Evolutionary conservation across 2,329 filamentous ascomycete genomes (phyloP).

Genomic region (Ophiobolus disseminans): DNA sequence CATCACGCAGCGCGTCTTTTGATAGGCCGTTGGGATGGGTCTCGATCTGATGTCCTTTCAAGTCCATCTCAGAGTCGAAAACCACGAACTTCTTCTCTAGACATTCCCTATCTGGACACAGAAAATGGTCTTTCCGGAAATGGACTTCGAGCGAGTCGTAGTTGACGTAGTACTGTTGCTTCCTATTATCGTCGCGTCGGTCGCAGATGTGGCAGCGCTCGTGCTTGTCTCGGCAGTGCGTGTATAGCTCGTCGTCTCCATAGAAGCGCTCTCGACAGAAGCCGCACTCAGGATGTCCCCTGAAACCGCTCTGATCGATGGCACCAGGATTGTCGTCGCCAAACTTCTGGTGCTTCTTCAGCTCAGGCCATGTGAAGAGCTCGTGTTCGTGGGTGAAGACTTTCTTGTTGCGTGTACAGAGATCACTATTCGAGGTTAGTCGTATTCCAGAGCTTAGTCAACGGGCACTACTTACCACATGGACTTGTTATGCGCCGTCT

Average conservation of each 20-base stretch:
- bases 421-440: conserved; percentile 62
- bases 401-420: conserved; percentile 94
- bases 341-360: conserved; percentile 85
- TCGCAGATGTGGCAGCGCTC: conserved; percentile 97
- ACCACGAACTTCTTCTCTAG: conserved; percentile 98
- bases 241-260: conserved; percentile 91
- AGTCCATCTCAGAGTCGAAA: conserved; percentile 91
- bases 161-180: conserved; percentile 89
- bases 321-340: conserved; percentile 92
- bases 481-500: conserved; percentile 79
- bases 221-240: conserved; percentile 91
- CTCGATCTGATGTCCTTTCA: conserved; percentile 90
- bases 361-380: conserved; percentile 79
- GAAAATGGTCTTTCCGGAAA: conserved; percentile 85
- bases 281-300: conserved; percentile 90
- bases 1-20: conserved; percentile 83
- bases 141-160: conserved; percentile 87
- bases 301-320: conserved; percentile 92
- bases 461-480: conserved; percentile 67
- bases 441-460: not conserved
- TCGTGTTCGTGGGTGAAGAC: conserved; percentile 98
- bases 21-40: conserved; percentile 80
- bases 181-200: conserved; percentile 64
- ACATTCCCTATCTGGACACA: conserved; percentile 85
- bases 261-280: conserved; percentile 95